phyloP scores from a whole-genome alignment of 75 land plant genomes.

The Pinus tabuliformis region DNA sequence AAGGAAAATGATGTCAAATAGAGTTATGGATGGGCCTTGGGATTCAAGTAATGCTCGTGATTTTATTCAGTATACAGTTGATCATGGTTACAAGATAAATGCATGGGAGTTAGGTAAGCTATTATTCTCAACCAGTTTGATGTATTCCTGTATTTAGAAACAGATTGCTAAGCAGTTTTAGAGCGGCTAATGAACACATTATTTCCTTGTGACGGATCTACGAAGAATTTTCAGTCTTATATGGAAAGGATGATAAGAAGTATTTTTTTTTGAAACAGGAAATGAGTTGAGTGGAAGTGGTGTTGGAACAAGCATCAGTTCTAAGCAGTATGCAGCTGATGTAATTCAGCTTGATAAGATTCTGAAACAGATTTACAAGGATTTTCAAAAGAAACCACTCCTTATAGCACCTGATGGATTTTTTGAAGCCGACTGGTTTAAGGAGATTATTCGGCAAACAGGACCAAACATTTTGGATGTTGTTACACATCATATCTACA shows the following conservation, averaged over 20 bases:
- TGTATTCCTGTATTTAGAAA: too few species aligned
- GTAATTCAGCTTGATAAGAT: slow-evolving; percentile 25
- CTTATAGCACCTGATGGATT: slow-evolving; percentile 91
- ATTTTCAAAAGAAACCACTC: slow-evolving; percentile 37
- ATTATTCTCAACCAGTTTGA: too few species aligned
- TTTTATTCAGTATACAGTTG: slow-evolving; percentile 39
- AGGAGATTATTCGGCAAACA: slow-evolving; percentile 58
- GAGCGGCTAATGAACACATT: too few species aligned
- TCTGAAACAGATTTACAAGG: slow-evolving; percentile 49
- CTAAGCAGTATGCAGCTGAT: slow-evolving; percentile 50
- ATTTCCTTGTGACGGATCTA: too few species aligned
- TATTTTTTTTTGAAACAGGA: slow-evolving; percentile 16
- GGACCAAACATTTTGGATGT: slow-evolving; percentile 62
- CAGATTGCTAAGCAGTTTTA: too few species aligned
- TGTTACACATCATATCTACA: slow-evolving; percentile 83
- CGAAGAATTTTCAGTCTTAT: too few species aligned
- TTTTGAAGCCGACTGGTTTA: slow-evolving; percentile 53
- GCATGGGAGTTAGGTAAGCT: slow-evolving; percentile 95
- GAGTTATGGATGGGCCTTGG: slow-evolving; percentile 23
- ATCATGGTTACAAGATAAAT: slow-evolving; percentile 45
- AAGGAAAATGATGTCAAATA: slow-evolving; percentile 9
- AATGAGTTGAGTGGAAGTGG: slow-evolving; percentile 81
- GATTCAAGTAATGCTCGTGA: slow-evolving; percentile 35
- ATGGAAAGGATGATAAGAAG: too few species aligned
- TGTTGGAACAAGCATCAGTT: slow-evolving; percentile 59